Evolutionary conservation across 202 grass and related monocot species (phyloP).

Genomic region (Alloteropsis angusta): DNA sequence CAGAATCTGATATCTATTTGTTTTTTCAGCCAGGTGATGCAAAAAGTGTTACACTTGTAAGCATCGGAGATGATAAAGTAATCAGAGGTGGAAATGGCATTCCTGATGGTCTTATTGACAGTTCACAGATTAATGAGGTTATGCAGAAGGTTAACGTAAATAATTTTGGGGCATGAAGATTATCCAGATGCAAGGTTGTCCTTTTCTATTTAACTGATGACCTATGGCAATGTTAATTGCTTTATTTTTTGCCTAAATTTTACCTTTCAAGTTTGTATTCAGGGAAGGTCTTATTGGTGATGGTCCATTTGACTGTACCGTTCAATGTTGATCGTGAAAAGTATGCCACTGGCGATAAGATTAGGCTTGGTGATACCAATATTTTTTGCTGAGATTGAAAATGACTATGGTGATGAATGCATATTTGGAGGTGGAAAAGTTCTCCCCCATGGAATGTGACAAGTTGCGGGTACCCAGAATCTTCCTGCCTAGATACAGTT

Average conservation of each 20-base stretch:
- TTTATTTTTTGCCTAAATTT: not conserved
- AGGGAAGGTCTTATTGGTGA: constrained; percentile 75
- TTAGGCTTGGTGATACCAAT: constrained; percentile 85
- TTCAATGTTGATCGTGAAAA: constrained; percentile 68
- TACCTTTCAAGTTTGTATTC: constrained; percentile 38
- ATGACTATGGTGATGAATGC: constrained; percentile 95
- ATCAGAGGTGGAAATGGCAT: constrained; percentile 84
- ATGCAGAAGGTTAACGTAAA: constrained; percentile 55
- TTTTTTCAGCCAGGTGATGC: constrained; percentile 69
- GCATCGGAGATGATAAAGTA: constrained; percentile 71
- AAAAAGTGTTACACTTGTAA: constrained; percentile 86
- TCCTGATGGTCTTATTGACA: constrained; percentile 63
- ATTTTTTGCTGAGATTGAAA: constrained; percentile 97
- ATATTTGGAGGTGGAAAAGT: constrained; percentile 98
- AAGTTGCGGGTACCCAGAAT: constrained; percentile 58
- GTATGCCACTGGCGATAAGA: constrained; percentile 90
- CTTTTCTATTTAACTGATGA: constrained; percentile 1
- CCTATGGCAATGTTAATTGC: not conserved
- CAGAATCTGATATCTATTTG: constrained; percentile 6
- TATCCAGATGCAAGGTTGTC: constrained; percentile 59
- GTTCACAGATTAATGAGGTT: constrained; percentile 42
- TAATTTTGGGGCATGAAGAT: constrained; percentile 72
- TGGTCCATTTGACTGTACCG: constrained; percentile 45
- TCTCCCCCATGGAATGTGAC: constrained; percentile 92
- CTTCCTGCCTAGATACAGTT: constrained; percentile 72